Base-by-base conservation (phyloP, 805 yeast genomes). In the Aciculoconidium aculeatum region DNA sequence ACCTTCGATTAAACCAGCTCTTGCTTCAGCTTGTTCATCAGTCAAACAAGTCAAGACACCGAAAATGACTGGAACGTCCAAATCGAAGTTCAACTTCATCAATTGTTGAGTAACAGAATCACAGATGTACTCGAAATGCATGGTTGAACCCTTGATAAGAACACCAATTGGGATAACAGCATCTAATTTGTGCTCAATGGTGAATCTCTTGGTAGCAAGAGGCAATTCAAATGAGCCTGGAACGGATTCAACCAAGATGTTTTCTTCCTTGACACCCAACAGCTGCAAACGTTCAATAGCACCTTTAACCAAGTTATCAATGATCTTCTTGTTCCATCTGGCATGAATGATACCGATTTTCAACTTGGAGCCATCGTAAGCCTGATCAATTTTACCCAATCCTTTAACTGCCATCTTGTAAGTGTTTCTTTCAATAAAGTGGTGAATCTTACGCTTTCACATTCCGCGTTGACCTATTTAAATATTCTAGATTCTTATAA, bases 171-270 rank as follows among this genome's bases (percentile, higher is more conserved):
- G 88, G 35, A 92, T 84, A 21, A 90, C 73, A 4, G 90, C 96
- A 55, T 92, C 96, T 33, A 81, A 61, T 14, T 56, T 51, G 34
- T 70, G 63, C 37, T 65, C 67, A 11, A 67, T 67, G 23, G 65
- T 58, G 39, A 77, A 58, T 37, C 63, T 61, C 54, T 72, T 67
- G 16, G 86, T 67, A 19, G 86, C 96, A 53, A 65, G 83, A 10
- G 98, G 98, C 40, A 92, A 69, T 64, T 92, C 98, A 51, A 78
- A 92, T 7, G 95, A 79, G 17, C 98, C 98, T 7, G 98, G 98
- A 12, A 92, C 95, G 6, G 88, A 66, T 56, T 86, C 92, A 31
- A 88, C 62, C 32, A 75, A 53, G 40, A 92, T 87, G 58, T 87
- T 84, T 40, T 75, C 80, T 42, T 77, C 77, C 44, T 65, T 57